Evolutionary conservation across 2,329 filamentous ascomycete species (phyloP).

Genomic region (Stachybotrys chlorohalonatus): DNA sequence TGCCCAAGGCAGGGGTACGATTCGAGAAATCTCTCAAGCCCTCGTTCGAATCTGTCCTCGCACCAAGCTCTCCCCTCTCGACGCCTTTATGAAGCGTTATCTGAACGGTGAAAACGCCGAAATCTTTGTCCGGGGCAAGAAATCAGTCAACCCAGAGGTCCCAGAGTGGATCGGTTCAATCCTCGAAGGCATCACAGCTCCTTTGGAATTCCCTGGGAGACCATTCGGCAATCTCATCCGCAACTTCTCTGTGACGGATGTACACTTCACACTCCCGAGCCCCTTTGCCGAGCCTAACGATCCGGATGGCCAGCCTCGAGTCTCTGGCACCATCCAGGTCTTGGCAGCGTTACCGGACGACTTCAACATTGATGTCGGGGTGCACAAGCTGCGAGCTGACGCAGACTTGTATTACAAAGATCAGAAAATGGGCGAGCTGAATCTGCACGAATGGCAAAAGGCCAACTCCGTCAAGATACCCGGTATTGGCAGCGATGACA

Average conservation of each 20-base stretch:
- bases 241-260: conserved; percentile 78
- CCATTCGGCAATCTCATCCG: conserved; percentile 76
- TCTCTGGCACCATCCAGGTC: conserved; percentile 77
- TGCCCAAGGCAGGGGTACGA: conserved; percentile 61
- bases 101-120: conserved; percentile 71
- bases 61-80: conserved; percentile 72
- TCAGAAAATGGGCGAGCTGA: conserved; percentile 70
- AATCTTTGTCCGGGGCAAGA: conserved; percentile 74
- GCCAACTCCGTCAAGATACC: conserved; percentile 70
- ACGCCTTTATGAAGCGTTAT: conserved; percentile 71
- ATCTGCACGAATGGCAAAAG: conserved; percentile 72
- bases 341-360: conserved; percentile 72
- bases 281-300: conserved; percentile 67
- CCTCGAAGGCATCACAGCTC: conserved; percentile 71
- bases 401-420: conserved; percentile 74
- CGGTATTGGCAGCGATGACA: conserved; percentile 42
- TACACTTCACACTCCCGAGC: conserved; percentile 78
- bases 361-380: conserved; percentile 76
- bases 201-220: conserved; percentile 74
- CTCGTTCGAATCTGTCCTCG: conserved; percentile 68
- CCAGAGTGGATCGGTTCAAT: conserved; percentile 79
- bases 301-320: conserved; percentile 63
- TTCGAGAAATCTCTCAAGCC: conserved; percentile 64
- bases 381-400: conserved; percentile 65
- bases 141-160: conserved; percentile 54